A percentile compares a stretch with the other conserved stretches of the same genome.
Evolutionary conservation across 2,329 filamentous ascomycete species (phyloP).

Genomic region (Aspergillus fischeri): DNA sequence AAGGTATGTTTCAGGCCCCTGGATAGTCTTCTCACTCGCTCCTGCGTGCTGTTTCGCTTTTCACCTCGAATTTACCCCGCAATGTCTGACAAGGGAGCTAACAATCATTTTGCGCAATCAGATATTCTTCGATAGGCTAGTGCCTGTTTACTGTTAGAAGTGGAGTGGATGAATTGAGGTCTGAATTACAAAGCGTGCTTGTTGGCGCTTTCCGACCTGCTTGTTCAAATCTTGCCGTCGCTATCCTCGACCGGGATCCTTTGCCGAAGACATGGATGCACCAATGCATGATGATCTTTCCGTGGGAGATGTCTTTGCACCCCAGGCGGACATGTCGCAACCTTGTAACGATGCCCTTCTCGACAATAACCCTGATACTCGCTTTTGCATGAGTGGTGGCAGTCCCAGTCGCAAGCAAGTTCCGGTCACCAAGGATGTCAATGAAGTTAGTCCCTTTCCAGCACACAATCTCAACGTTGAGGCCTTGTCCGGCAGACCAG

Average conservation of each 20-base stretch:
- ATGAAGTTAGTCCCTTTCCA: slow-evolving; percentile 25
- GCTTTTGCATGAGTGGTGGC: slow-evolving; percentile 26
- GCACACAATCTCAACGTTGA: slow-evolving; percentile 25
- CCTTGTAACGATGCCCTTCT: slow-evolving; percentile 18
- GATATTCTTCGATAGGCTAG: slow-evolving; percentile 2
- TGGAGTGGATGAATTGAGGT: slow-evolving; percentile 10
- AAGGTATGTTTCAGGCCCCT: background rate
- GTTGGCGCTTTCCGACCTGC: background rate
- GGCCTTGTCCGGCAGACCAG: slow-evolving; percentile 22
- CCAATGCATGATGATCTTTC: slow-evolving; percentile 31
- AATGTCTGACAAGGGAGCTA: background rate
- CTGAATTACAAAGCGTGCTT: slow-evolving; percentile 6
- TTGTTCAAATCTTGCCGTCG: slow-evolving; percentile 1
- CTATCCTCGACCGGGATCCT: background rate
- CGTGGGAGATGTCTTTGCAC: slow-evolving; percentile 38
- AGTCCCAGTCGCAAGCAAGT: slow-evolving; percentile 20
- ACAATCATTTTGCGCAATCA: background rate
- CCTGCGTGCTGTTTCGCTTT: background rate
- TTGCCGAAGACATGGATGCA: slow-evolving; percentile 17
- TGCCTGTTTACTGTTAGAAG: slow-evolving; percentile 6
- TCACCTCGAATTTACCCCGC: background rate
- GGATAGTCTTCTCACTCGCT: background rate
- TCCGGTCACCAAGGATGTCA: slow-evolving; percentile 9
- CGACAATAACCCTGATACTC: slow-evolving; percentile 18
- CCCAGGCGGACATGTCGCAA: slow-evolving; percentile 32